Base-by-base conservation (phyloP, 208 protist genomes). In the Leptomonas pyrrhocoris region DNA sequence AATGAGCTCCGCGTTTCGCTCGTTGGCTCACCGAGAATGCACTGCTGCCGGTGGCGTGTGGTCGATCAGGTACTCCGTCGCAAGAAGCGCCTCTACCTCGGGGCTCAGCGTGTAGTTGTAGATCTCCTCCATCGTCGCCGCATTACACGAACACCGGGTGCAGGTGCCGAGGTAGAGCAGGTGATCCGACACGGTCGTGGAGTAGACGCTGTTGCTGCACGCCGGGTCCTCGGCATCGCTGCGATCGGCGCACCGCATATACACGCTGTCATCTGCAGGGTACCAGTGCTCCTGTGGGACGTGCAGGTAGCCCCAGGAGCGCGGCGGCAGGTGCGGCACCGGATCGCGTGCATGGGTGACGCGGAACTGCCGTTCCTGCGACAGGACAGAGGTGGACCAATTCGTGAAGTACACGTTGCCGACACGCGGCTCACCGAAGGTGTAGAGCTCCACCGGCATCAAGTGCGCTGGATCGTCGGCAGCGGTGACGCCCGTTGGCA, bases 361-460 rank as follows among this genome's bases (percentile, higher is more conserved):
- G 45, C 87, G 88, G 64, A 74, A 84, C 57, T 86, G 69, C 43
- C 42, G 45, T 11, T 51, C 54, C 25, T 27, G 61, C 15, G 45
- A 50, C 15, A 89, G 74, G n/a, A 81, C 19, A 18, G 53, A 46
- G 0, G 54, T 27, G 25, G 79, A 56, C 79, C 79, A 93, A 5
- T 63, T 61, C 15, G 61, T 61, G 63, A 91, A 90, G 42, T 68
- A 58, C 18, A 5, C 30, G 69, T 94, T 90, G 55, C 89, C 89
- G 15, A 90, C 78, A 23, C 89, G 84, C 11, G 89, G 89, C 43
- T 69, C 64, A 25, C 89, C 89, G 63, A 92, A 94, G 12, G 84
- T 93, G 81, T 93, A 93, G 49, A 94, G 69, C 55, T 71, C 28
- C 38, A 90, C 15, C 28, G 80, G 71, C 31, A 40, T 40, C 21